Conservation (phyloP, 495 filamentous ascomycete species). For the Friedmanniomyces endolithicus region DNA sequence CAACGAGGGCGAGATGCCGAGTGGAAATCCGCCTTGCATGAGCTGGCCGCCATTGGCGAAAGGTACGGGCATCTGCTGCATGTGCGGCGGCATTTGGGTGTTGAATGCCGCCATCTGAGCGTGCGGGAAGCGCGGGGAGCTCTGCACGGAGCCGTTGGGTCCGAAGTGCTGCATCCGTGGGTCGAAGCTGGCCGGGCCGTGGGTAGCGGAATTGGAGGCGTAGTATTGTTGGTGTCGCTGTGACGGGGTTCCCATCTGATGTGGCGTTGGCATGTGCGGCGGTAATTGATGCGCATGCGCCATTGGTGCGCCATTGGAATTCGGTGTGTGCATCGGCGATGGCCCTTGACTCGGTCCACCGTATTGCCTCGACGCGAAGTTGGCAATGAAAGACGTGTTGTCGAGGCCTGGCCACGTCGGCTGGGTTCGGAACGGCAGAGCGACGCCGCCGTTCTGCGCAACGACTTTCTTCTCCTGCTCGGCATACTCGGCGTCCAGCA, state of each 20-base stretch:
- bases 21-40: neutral
- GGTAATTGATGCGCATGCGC: slow-evolving; percentile 72
- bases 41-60: neutral
- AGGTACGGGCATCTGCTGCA: slow-evolving; percentile 38
- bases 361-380: slow-evolving; percentile 52
- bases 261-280: slow-evolving; percentile 30
- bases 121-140: slow-evolving; percentile 64
- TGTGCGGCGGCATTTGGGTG: slow-evolving; percentile 40
- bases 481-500: slow-evolving; percentile 41
- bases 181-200: neutral
- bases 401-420: slow-evolving; percentile 69
- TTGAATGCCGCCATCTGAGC: slow-evolving; percentile 49
- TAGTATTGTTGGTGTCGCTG: slow-evolving; percentile 14
- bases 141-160: slow-evolving; percentile 61
- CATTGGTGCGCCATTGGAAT: slow-evolving; percentile 41
- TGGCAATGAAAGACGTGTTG: slow-evolving; percentile 58
- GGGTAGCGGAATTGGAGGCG: neutral
- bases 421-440: slow-evolving; percentile 60
- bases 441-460: slow-evolving; percentile 59
- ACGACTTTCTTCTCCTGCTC: slow-evolving; percentile 36
- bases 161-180: slow-evolving; percentile 65
- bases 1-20: neutral
- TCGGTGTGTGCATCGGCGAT: slow-evolving; percentile 53
- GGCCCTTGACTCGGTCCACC: slow-evolving; percentile 38
- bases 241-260: slow-evolving; percentile 18